phyloP scores from a whole-genome alignment of 805 yeast species.

The Yamadazyma takamatsuzukensis region DNA sequence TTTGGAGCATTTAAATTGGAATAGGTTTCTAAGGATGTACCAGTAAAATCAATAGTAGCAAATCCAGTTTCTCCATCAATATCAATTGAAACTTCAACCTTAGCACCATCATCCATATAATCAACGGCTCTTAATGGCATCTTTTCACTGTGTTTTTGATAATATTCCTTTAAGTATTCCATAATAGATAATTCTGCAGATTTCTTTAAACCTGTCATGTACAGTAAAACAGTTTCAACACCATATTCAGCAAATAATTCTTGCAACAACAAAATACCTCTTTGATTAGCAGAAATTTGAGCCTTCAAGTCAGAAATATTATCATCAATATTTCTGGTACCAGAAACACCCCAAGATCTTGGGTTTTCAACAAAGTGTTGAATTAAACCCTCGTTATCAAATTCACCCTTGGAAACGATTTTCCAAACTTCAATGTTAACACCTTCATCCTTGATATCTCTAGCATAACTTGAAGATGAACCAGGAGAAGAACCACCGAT shows the following conservation, averaged over 20 bases:
- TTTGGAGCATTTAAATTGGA: slow-evolving; percentile 77
- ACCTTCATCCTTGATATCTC: slow-evolving; percentile 19
- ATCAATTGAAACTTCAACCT: slow-evolving; percentile 15
- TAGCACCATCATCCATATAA: slow-evolving; percentile 17
- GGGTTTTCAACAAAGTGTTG: slow-evolving; percentile 16
- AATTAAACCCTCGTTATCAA: slow-evolving; percentile 15
- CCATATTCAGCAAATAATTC: slow-evolving; percentile 60
- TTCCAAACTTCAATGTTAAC: slow-evolving; percentile 18
- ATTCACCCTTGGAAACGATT: slow-evolving; percentile 14
- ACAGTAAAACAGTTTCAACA: slow-evolving; percentile 54
- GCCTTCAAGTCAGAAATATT: slow-evolving; percentile 61
- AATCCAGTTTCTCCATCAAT: slow-evolving; percentile 18
- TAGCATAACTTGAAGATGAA: slow-evolving; percentile 16
- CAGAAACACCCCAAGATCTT: slow-evolving; percentile 16
- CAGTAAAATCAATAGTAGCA: slow-evolving; percentile 23
- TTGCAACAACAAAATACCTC: slow-evolving; percentile 66
- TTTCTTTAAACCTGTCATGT: slow-evolving; percentile 79
- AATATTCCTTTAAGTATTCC: slow-evolving; percentile 17
- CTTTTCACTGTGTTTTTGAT: slow-evolving; percentile 43
- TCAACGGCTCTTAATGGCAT: slow-evolving; percentile 16
- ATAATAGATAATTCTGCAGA: slow-evolving; percentile 77
- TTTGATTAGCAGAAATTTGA: slow-evolving; percentile 81
- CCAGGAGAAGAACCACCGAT: slow-evolving; percentile 21
- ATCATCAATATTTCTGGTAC: slow-evolving; percentile 18
- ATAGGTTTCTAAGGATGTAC: slow-evolving; percentile 22